Percentiles rank a stretch among this genome's conserved stretches.
Evolutionary conservation across 2,329 filamentous ascomycete genomes (phyloP).

Genomic region (Mycosphaerella arachidis): DNA sequence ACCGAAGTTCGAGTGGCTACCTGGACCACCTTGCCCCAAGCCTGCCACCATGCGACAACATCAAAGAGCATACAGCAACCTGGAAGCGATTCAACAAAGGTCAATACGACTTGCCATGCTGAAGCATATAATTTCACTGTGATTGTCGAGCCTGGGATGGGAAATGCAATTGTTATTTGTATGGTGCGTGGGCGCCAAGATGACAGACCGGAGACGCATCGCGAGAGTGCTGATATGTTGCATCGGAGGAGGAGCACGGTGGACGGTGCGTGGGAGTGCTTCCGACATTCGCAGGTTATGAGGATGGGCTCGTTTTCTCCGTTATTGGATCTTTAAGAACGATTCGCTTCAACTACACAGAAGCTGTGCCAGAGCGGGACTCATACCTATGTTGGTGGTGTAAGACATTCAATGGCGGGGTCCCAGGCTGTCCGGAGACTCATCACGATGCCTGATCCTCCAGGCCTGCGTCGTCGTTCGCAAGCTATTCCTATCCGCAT

Average conservation of each 20-base stretch:
- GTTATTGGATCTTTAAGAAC: background rate
- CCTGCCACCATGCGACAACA: background rate
- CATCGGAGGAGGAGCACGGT: background rate
- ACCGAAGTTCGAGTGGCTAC: background rate
- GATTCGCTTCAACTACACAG: background rate
- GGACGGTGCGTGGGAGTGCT: background rate
- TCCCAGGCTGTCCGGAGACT: background rate
- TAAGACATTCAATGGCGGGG: background rate
- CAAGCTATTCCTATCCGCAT: background rate
- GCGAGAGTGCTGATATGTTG: background rate
- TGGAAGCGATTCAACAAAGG: background rate
- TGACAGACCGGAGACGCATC: background rate
- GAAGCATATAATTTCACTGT: background rate
- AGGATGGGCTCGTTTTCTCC: background rate
- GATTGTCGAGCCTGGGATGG: background rate
- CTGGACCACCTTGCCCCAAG: background rate
- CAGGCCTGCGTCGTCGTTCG: background rate
- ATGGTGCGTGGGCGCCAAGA: background rate
- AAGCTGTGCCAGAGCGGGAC: background rate
- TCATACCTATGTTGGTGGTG: background rate
- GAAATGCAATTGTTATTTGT: background rate
- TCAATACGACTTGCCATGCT: background rate
- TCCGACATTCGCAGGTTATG: background rate
- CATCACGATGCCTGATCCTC: background rate
- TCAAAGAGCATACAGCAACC: background rate